These are phyloP conservation scores for Carex littledalei DNA, from an alignment of 176 grass and related monocot genomes.

Conservation along the genomic window DNA sequence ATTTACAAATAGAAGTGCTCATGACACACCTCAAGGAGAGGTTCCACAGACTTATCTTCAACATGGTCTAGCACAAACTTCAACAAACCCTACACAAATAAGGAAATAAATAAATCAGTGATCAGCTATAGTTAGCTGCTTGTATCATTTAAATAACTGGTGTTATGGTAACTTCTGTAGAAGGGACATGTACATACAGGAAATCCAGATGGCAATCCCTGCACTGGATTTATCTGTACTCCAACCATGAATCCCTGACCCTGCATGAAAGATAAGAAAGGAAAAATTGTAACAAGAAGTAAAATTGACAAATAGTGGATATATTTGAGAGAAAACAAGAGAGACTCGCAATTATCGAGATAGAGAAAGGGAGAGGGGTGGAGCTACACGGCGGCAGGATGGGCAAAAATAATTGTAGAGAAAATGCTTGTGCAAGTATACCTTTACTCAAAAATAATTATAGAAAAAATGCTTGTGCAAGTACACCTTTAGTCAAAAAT, in stretches of 20 bases:
- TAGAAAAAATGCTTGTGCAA: no score
- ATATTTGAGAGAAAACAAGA: background rate
- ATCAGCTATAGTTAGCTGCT: background rate
- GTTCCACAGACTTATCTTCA: conserved; percentile 74
- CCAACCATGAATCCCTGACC: conserved; percentile 99
- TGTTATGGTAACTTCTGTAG: background rate
- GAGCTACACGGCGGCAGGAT: no score
- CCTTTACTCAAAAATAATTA: no score
- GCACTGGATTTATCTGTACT: conserved; percentile 84
- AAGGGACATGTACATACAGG: conserved; percentile 59
- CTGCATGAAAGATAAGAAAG: conserved; percentile 30
- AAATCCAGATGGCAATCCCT: conserved; percentile 92
- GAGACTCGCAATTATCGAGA: background rate
- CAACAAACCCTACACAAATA: conserved; percentile 58
- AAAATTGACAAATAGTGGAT: background rate
- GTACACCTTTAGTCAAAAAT: no score
- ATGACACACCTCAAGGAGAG: conserved; percentile 70
- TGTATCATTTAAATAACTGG: background rate
- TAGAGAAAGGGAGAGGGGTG: background rate
- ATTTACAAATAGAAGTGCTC: background rate
- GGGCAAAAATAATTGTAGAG: no score
- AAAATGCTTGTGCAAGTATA: no score
- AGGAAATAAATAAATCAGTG: conserved; percentile 17
- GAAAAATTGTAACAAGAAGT: background rate
- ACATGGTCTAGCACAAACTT: conserved; percentile 85